phyloP scores from a whole-genome alignment of 1,284 basidiomycete genomes.

The Tranzscheliella williamsii region DNA sequence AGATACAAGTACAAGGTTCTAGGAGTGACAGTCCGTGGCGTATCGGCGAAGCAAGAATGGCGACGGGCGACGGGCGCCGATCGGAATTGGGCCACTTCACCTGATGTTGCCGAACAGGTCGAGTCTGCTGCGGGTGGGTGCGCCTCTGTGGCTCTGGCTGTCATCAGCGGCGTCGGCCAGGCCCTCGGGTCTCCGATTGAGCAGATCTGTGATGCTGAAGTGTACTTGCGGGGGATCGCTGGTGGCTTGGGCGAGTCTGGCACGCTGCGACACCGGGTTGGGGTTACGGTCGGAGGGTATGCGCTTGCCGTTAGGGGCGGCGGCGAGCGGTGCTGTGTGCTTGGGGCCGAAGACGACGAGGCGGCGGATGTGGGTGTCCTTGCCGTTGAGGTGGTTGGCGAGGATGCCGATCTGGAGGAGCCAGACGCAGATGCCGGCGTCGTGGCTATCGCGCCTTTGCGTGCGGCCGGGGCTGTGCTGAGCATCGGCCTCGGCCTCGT shows the following conservation, averaged over 20 bases:
- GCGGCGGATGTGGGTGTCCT: slow-evolving; percentile 95
- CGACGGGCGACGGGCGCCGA: too few species aligned
- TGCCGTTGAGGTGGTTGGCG: slow-evolving; percentile 95
- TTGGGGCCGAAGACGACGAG: slow-evolving; percentile 79
- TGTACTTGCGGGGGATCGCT: too few species aligned
- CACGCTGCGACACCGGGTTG: slow-evolving; percentile 21
- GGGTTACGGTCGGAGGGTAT: slow-evolving; percentile 8
- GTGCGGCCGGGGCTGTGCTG: too few species aligned
- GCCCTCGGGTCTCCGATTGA: too few species aligned
- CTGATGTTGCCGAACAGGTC: slow-evolving; percentile 27
- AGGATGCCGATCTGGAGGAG: slow-evolving; percentile 87
- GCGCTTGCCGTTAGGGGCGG: not conserved
- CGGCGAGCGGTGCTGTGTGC: too few species aligned
- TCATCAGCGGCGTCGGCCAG: too few species aligned
- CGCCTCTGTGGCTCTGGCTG: too few species aligned
- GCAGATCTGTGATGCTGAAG: slow-evolving; percentile 14
- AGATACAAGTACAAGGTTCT: slow-evolving; percentile 1
- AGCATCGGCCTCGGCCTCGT: slow-evolving; percentile 62
- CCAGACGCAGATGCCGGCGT: slow-evolving; percentile 65
- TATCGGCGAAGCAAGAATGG: too few species aligned
- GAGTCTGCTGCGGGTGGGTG: too few species aligned
- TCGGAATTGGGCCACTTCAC: slow-evolving; percentile 1
- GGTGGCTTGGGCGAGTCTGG: too few species aligned
- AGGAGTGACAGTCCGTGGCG: too few species aligned
- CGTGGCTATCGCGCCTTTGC: not conserved